Evolutionary conservation across 2,329 filamentous ascomycete genomes (phyloP), one percentile per base, ranked within the genome.

Genomic region (Boeremia lycopersici): DNA sequence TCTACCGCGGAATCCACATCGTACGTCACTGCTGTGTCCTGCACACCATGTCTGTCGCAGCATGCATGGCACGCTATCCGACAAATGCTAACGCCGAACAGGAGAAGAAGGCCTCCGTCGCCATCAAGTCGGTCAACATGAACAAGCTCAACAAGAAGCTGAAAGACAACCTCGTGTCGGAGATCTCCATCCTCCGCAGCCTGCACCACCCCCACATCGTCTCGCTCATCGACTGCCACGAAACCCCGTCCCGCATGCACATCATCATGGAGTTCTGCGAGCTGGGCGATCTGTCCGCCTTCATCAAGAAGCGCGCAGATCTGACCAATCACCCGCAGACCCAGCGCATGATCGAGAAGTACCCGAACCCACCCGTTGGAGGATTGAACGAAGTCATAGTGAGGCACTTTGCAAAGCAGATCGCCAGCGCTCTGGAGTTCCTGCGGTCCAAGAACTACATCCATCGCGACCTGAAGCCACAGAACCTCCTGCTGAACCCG

Each of bases 231-330:
- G 91, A 96, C 77, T 97, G 93, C 79, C 84, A 93, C 74, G 93
- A 98, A 75, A 89, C 91, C 0, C 81, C 86, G 3, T 88, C 88
- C 19, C 90, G 96, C 71, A 97, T 98, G 77, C 95, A 99, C 77
- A 84, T 99, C 54, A 88, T 98, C 60, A 99, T 98, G 93, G 95
- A 99, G 78, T 98, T 96, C 77, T 98, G 95, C 78, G 91, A 96
- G 72, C 84, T 99, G 35, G 93, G 95, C 19, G 95, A 99, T 72
- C 79, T 99, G 54, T 96, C 95, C 10, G 83, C 93, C 48, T 98
- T 99, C 76, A 97, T 99, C 79, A 96, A 95, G 82, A 96, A 95
- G 78, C 86, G 93, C 57, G 87, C 93, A 57, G 90, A 88, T 70
- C 84, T 97, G 40, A 84, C 82, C 39, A 89, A 88, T 45, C 89